Evolutionary conservation across 345 rosid genomes (phyloP).

Genomic region (Luvunga scandens): DNA sequence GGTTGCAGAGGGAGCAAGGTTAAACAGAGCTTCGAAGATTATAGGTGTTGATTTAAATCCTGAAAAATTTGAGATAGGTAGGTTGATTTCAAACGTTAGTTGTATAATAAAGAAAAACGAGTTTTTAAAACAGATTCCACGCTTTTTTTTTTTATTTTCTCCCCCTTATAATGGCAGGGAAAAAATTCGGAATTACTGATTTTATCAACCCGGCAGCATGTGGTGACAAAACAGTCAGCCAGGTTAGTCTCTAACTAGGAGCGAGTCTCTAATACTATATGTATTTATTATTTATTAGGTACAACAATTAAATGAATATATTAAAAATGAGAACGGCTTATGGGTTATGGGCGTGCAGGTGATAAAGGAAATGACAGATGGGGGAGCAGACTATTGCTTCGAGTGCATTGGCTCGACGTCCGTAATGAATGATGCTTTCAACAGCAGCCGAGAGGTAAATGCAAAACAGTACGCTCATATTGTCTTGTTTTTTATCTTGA

Average conservation of each 20-base stretch:
- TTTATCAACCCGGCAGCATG: constrained; percentile 55
- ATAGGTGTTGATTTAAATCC: constrained; percentile 72
- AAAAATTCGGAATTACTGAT: constrained; percentile 58
- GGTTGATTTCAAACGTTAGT: neutral
- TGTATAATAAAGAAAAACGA: no score
- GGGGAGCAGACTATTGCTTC: constrained; percentile 80
- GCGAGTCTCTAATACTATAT: no score
- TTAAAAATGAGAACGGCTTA: no score
- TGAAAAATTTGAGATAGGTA: constrained; percentile 56
- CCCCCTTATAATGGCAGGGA: constrained; percentile 31
- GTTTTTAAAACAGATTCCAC: neutral
- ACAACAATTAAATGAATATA: no score
- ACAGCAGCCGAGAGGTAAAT: constrained; percentile 43
- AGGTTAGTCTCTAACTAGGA: constrained; percentile 28
- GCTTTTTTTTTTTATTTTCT: neutral
- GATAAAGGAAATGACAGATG: constrained; percentile 54
- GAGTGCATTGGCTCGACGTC: constrained; percentile 72
- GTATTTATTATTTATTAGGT: no score
- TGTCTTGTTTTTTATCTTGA: constrained; percentile 5
- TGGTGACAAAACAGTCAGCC: constrained; percentile 36
- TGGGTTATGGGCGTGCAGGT: constrained; percentile 33
- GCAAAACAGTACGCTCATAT: neutral
- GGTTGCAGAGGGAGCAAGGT: constrained; percentile 70
- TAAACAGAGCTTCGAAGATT: constrained; percentile 55
- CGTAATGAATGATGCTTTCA: constrained; percentile 49